phyloP scores from a whole-genome alignment of 2,329 filamentous ascomycete genomes.

The Ophiostoma sp. region DNA sequence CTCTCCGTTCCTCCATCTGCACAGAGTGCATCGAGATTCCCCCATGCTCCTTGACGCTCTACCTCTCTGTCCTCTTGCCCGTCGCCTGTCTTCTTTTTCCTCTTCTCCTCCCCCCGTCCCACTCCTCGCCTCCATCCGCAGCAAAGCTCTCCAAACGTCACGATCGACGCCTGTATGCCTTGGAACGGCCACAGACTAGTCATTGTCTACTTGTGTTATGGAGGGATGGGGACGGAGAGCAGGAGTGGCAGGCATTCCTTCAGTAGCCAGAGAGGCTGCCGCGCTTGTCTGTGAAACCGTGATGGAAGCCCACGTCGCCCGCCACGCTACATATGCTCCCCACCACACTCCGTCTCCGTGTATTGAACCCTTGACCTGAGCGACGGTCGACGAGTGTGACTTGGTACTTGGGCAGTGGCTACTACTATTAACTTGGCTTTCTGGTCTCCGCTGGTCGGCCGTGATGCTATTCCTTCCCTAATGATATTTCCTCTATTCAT shows the following conservation, averaged over 20 bases:
- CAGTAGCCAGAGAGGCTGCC: background rate
- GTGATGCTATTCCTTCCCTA: background rate
- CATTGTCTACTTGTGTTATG: background rate
- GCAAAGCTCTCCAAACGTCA: conserved; percentile 16
- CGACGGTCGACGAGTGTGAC: background rate
- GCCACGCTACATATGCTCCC: conserved; percentile 8
- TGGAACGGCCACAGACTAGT: conserved; percentile 17
- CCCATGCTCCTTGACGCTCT: background rate
- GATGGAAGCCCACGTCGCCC: conserved; percentile 4
- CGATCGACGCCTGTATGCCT: conserved; percentile 22
- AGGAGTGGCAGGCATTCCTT: background rate
- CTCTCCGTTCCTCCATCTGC: background rate
- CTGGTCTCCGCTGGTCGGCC: background rate
- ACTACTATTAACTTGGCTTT: background rate
- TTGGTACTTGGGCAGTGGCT: background rate
- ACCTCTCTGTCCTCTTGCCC: background rate
- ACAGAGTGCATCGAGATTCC: background rate
- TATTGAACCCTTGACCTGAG: background rate
- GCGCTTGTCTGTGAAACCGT: conserved; percentile 11
- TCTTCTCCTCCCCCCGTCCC: conserved; percentile 1
- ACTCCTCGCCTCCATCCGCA: background rate
- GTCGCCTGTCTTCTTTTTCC: background rate
- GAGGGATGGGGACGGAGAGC: background rate
- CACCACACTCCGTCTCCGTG: conserved; percentile 1
- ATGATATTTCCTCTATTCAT: background rate